These are phyloP conservation scores for Erythrophleum fordii DNA, from an alignment of 306 rosid genomes.

Conservation along the genomic window DNA sequence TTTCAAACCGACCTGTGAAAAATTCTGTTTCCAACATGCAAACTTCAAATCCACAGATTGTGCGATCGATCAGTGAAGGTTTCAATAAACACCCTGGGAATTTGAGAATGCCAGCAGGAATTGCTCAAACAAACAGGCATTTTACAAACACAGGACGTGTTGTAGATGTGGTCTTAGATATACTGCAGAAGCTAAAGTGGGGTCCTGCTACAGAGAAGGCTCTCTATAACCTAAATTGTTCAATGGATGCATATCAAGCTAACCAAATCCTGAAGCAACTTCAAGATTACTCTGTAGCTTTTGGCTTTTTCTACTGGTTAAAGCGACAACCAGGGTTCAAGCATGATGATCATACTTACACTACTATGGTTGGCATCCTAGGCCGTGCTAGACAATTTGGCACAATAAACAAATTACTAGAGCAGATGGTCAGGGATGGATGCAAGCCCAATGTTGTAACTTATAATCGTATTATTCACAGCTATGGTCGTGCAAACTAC, in stretches of 20 bases:
- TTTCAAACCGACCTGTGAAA: conserved; percentile 48
- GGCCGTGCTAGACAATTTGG: conserved; percentile 92
- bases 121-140: conserved; percentile 48
- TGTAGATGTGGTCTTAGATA: conserved; percentile 64
- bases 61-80: conserved; percentile 45
- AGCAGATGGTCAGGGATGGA: conserved; percentile 89
- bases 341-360: conserved; percentile 92
- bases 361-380: conserved; percentile 94
- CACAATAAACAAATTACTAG: conserved; percentile 65
- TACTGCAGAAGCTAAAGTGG: conserved; percentile 69
- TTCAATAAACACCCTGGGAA: conserved; percentile 56
- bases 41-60: conserved; percentile 46
- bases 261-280: conserved; percentile 89
- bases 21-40: conserved; percentile 52
- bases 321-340: conserved; percentile 70
- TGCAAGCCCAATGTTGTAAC: conserved; percentile 93
- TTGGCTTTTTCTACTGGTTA: conserved; percentile 82
- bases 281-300: conserved; percentile 77
- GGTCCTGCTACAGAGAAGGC: conserved; percentile 78
- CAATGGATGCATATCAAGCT: conserved; percentile 82
- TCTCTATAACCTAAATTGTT: conserved; percentile 60
- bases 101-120: conserved; percentile 51
- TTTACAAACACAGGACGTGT: conserved; percentile 49
- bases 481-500: conserved; percentile 94
- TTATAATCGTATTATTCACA: conserved; percentile 86